Evolutionary conservation across 768 basidiomycete species (phyloP).

Genomic region (Tylopilus sp.): DNA sequence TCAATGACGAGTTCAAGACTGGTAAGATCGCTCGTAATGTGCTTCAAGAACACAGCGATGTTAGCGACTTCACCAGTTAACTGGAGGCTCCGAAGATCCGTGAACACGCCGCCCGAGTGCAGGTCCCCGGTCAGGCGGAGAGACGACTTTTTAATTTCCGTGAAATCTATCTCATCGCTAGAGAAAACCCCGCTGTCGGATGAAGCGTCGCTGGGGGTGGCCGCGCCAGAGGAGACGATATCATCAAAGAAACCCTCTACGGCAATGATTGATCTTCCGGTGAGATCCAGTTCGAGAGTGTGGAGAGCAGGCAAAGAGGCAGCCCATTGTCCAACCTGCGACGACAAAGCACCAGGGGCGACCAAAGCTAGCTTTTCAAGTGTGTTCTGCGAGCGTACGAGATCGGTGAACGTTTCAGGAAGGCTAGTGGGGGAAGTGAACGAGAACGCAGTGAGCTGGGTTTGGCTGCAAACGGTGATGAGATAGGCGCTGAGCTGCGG

Average conservation of each 20-base stretch:
- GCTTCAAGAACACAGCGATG: conserved; percentile 68
- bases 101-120: conserved; percentile 53
- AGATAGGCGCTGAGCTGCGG: conserved; percentile 63
- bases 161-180: conserved; percentile 73
- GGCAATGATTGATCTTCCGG: conserved; percentile 60
- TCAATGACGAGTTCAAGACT: conserved; percentile 75
- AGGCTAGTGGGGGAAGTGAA: conserved; percentile 67
- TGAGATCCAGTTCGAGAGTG: conserved; percentile 66
- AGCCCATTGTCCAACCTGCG: conserved; percentile 74
- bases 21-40: conserved; percentile 61
- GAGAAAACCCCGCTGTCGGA: conserved; percentile 79
- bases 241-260: conserved; percentile 84
- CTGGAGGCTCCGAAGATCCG: conserved; percentile 54
- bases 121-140: conserved; percentile 62
- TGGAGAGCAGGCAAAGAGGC: conserved; percentile 60
- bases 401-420: conserved; percentile 68
- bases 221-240: conserved; percentile 61
- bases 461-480: conserved; percentile 58
- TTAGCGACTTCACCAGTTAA: conserved; percentile 69
- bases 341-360: conserved; percentile 69
- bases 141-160: conserved; percentile 67
- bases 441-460: conserved; percentile 62
- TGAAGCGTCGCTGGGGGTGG: conserved; percentile 67
- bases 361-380: conserved; percentile 63
- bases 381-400: conserved; percentile 53